phyloP scores from a whole-genome alignment of 2,329 filamentous ascomycete genomes.

The Monilinia laxa region DNA sequence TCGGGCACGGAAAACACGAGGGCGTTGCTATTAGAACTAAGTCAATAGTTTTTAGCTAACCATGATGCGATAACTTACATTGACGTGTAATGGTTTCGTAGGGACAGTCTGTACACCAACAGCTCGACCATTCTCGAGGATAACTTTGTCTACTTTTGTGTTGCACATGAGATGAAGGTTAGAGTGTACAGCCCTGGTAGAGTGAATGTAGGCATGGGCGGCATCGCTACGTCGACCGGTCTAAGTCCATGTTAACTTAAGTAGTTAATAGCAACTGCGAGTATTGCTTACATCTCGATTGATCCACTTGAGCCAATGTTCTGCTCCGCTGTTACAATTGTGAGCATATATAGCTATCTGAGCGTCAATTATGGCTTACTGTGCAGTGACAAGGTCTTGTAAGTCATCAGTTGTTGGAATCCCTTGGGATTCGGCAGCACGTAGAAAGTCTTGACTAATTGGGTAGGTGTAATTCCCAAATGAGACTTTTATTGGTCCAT shows the following conservation, averaged over 20 bases:
- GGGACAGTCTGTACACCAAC: conserved; percentile 69
- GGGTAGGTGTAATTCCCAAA: conserved; percentile 68
- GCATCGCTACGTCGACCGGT: conserved; percentile 73
- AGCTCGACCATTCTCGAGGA: conserved; percentile 60
- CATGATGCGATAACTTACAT: conserved; percentile 36
- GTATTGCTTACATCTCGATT: conserved; percentile 56
- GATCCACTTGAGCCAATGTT: conserved; percentile 87
- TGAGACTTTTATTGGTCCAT: conserved; percentile 67
- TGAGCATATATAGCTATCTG: neutral
- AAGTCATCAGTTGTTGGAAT: conserved; percentile 75
- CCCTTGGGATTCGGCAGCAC: conserved; percentile 69
- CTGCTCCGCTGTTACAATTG: conserved; percentile 54
- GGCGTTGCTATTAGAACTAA: conserved; percentile 36
- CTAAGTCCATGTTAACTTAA: conserved; percentile 37
- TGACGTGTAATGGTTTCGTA: conserved; percentile 65
- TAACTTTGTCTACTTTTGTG: conserved; percentile 54
- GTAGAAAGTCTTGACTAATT: conserved; percentile 77
- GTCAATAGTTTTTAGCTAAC: conserved; percentile 28
- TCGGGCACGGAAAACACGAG: conserved; percentile 39
- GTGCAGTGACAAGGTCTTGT: conserved; percentile 66
- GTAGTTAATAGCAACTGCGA: neutral
- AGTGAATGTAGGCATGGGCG: conserved; percentile 76
- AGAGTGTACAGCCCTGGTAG: conserved; percentile 63
- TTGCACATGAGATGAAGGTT: conserved; percentile 61
- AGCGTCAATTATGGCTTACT: conserved; percentile 35